Conservation (phyloP, 2,329 filamentous ascomycete species). For the Scortechinia acanthostroma region DNA sequence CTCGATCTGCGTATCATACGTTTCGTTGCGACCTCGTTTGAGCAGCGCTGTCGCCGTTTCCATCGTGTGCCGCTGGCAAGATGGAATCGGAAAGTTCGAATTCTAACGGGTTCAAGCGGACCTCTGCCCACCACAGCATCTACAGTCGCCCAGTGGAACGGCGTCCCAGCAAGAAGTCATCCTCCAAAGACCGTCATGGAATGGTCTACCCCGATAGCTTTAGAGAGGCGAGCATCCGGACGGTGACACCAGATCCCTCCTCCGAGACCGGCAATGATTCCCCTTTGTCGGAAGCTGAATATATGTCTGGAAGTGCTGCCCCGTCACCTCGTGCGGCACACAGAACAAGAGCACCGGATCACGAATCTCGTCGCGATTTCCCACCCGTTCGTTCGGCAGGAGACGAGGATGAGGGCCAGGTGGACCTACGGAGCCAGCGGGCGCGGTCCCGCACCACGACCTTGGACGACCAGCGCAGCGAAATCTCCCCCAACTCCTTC, state of each 20-base stretch:
- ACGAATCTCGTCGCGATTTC: slow-evolving; percentile 19
- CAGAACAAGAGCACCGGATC: slow-evolving; percentile 17
- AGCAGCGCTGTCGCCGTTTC: too few species aligned
- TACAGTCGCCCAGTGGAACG: slow-evolving; percentile 20
- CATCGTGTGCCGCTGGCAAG: too few species aligned
- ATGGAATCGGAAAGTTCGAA: background rate
- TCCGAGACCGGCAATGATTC: slow-evolving; percentile 24
- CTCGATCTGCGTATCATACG: too few species aligned
- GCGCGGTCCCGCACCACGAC: background rate
- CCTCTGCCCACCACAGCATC: background rate
- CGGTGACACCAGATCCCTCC: slow-evolving; percentile 36
- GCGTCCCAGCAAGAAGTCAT: slow-evolving; percentile 33
- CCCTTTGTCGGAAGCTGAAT: slow-evolving; percentile 14
- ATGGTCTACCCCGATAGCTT: slow-evolving; percentile 32
- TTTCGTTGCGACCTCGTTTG: too few species aligned
- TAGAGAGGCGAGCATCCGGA: slow-evolving; percentile 30
- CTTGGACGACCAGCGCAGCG: background rate
- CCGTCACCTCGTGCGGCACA: slow-evolving; percentile 24
- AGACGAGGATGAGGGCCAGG: background rate
- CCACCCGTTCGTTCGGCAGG: slow-evolving; percentile 9
- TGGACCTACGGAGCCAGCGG: background rate
- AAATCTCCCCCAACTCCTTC: background rate
- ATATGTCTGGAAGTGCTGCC: slow-evolving; percentile 16
- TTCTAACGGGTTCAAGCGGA: background rate
- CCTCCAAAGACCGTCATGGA: slow-evolving; percentile 32